These are phyloP conservation scores for Fusarium floridanum DNA, from an alignment of 2,329 filamentous ascomycete species.

Conservation along the genomic window DNA sequence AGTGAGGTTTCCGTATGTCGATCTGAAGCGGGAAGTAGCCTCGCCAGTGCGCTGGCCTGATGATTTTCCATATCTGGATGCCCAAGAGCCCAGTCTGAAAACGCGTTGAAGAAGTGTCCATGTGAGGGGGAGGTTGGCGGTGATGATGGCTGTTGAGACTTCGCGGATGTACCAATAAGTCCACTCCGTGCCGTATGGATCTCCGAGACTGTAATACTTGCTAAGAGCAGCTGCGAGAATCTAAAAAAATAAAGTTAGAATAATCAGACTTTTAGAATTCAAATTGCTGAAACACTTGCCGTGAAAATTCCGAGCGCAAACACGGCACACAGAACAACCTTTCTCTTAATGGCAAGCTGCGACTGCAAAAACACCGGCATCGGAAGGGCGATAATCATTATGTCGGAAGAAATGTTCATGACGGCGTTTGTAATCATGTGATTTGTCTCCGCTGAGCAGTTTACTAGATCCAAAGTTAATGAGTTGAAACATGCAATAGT, in stretches of 20 bases:
- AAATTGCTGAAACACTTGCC: slow-evolving; percentile 39
- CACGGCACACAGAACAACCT: slow-evolving; percentile 62
- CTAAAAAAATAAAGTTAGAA: slow-evolving; percentile 5
- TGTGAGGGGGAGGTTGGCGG: slow-evolving; percentile 58
- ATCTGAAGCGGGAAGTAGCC: slow-evolving; percentile 38
- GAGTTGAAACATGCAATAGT: neutral
- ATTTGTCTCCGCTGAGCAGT: slow-evolving; percentile 65
- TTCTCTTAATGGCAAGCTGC: slow-evolving; percentile 62
- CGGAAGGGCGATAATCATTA: slow-evolving; percentile 69
- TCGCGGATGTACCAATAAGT: slow-evolving; percentile 62
- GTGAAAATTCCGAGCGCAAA: slow-evolving; percentile 61
- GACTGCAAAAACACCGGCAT: slow-evolving; percentile 65
- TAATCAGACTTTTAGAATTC: rapidly evolving
- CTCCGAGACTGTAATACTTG: slow-evolving; percentile 58
- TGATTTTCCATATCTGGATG: slow-evolving; percentile 44
- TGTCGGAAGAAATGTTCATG: slow-evolving; percentile 70
- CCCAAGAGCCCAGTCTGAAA: slow-evolving; percentile 50
- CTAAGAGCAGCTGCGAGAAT: slow-evolving; percentile 47
- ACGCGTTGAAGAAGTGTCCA: slow-evolving; percentile 58
- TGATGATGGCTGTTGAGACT: slow-evolving; percentile 60
- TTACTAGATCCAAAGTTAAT: slow-evolving; percentile 16
- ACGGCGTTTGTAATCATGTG: slow-evolving; percentile 69
- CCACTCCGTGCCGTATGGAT: slow-evolving; percentile 56
- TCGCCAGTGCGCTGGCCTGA: slow-evolving; percentile 43
- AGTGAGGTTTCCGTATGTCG: slow-evolving; percentile 41